These are phyloP conservation scores for Ceratocystis alfenasii DNA, from an alignment of 2,329 filamentous ascomycete genomes.

Conservation along the genomic window DNA sequence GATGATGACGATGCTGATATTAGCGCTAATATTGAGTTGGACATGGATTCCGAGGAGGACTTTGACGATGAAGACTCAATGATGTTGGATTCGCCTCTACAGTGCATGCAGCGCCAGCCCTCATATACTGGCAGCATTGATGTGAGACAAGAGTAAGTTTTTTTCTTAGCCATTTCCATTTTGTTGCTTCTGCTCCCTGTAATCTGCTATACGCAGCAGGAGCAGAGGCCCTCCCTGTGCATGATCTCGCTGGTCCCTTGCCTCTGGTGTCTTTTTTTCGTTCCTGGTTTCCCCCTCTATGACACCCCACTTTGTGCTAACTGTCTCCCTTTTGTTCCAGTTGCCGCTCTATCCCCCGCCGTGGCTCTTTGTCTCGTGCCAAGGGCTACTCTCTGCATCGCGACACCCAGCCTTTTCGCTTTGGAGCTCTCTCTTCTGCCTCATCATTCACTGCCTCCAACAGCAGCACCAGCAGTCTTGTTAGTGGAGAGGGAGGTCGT, in stretches of 20 bases:
- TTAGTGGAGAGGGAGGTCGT: slow-evolving; percentile 26
- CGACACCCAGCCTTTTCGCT: slow-evolving; percentile 17
- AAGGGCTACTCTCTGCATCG: slow-evolving; percentile 20
- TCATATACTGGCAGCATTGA: slow-evolving; percentile 12
- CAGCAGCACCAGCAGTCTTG: slow-evolving; percentile 20
- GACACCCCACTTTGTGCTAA: slow-evolving; percentile 12
- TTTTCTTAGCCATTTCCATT: not conserved
- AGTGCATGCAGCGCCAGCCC: slow-evolving; percentile 16
- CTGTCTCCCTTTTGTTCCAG: not conserved
- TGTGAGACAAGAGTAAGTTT: slow-evolving; percentile 17
- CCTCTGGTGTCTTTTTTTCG: too few species aligned
- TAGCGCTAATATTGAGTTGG: slow-evolving; percentile 10
- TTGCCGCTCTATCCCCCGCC: slow-evolving; percentile 17
- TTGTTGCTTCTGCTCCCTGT: not conserved
- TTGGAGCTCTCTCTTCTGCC: slow-evolving; percentile 16
- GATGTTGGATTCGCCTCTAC: slow-evolving; percentile 20
- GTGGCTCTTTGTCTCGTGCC: slow-evolving; percentile 19
- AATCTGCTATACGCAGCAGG: not conserved
- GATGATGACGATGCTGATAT: slow-evolving; percentile 13
- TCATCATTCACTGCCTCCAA: slow-evolving; percentile 17
- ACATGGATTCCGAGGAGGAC: slow-evolving; percentile 18
- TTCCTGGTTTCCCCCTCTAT: not conserved
- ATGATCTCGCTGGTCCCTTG: not conserved
- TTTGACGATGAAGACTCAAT: slow-evolving; percentile 20
- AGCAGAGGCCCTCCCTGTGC: not conserved